Evolutionary conservation across 1,139 yeast species (phyloP), one percentile per base, ranked within the genome.

Genomic region (Yamadazyma oceani): DNA sequence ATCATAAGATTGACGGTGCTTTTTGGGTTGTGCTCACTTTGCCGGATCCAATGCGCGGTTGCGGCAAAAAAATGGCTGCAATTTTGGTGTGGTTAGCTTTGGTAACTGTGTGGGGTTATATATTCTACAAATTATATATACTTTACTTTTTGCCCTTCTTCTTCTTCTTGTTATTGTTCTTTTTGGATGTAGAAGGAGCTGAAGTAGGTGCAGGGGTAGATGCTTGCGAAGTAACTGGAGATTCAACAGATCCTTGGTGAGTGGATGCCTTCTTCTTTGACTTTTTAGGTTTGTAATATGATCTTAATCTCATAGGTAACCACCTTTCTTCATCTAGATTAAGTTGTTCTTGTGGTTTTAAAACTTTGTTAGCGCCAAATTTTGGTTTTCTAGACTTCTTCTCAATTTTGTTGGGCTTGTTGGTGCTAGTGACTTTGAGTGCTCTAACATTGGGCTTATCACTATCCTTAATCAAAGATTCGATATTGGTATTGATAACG

Each of bases 241-340:
- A 33, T 50, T 80, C 90, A 40, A 79, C 70, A 0, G 75, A 72
- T 35, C 94, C 94, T 54, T 69, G 75, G 41, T 64, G 73, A 53
- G 85, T 89, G 0, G 85, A 76, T 50, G 69, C 75, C 47, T 67
- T 72, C 61, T 75, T 81, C 42, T 71, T 74, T 43, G 78, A 75
- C 57, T 79, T 82, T 53, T 85, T 82, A 14, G 95, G 88, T 59
- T 80, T 86, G 65, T 85, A 89, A 50, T 82, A 80, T 5, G 89
- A 78, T 60, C 97, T 78, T 57, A 89, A 92, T 54, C 81, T 83
- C 73, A 85, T 55, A 22, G 97, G 95, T 38, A 89, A 64, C 97
- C 97, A 90, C 64, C 97, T 80, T 59, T 90, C 97, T 24, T 54
- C 54, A 44, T 72, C 76, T 36, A 69, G 52, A 13, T 38, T 48